Evolutionary conservation across 2,329 filamentous ascomycete species (phyloP).

Genomic region (Thelonectria rubi): DNA sequence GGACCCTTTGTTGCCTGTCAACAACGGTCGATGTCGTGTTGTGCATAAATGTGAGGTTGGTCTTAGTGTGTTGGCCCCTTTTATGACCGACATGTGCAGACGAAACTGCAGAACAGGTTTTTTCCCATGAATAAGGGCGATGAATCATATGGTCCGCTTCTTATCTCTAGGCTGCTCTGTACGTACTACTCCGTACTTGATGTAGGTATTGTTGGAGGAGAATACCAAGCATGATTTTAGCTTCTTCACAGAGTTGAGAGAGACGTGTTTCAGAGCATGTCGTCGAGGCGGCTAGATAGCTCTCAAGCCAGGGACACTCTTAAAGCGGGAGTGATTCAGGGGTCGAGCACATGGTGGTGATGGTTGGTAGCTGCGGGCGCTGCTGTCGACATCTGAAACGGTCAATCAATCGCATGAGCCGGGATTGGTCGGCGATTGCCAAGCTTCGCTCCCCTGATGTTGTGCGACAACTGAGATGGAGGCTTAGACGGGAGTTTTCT

Average conservation of each 20-base stretch:
- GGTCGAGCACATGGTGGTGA: conserved; percentile 20
- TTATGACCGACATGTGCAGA: neutral
- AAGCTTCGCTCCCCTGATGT: conserved; percentile 9
- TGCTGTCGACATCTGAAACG: conserved; percentile 30
- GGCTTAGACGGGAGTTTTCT: too few species aligned
- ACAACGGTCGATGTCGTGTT: neutral
- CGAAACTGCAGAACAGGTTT: neutral
- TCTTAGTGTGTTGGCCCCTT: neutral
- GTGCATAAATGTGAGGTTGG: neutral
- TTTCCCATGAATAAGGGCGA: neutral
- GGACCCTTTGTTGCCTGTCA: neutral
- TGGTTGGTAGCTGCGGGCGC: conserved; percentile 37
- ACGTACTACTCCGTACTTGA: too few species aligned
- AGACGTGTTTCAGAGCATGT: neutral
- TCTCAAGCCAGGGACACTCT: neutral
- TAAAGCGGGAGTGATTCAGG: neutral
- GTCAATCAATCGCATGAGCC: conserved; percentile 18
- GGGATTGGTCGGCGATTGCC: conserved; percentile 29
- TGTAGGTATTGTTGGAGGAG: neutral
- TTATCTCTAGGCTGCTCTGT: neutral
- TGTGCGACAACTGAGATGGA: neutral
- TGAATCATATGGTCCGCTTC: neutral
- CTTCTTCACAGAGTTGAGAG: neutral
- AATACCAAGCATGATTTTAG: neutral
- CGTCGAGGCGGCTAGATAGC: conserved; percentile 6